Evolutionary conservation across 441 rosid species (phyloP), one percentile per base, ranked within the genome.

Genomic region (Syzygium syzygioides): DNA sequence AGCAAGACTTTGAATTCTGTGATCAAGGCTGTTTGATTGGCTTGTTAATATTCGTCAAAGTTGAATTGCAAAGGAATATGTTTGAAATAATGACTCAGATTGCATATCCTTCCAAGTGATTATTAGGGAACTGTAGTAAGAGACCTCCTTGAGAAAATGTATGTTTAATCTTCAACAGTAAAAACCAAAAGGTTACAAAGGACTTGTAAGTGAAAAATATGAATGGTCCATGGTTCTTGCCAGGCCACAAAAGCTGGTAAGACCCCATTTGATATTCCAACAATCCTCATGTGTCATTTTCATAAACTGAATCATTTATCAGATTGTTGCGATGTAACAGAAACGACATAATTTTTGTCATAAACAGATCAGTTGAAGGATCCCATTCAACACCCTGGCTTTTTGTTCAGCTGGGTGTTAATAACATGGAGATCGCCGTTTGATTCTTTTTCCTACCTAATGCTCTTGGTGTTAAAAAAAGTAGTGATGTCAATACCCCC

Each of bases 1-100:
- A 88, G 93, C 98, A 9, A 95, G 92, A 88, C 86, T 96, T 48
- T 95, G 91, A 95, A 89, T 55, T 55, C 50, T 26, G n/a, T 86
- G 10, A 12, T 53, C 15, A 79, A 53, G 60, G 50, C 28, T 23
- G 50, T 41, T 76, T 23, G 83, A 23, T 76, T 76, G 83, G 28
- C 28, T 76, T 0, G 1, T 23, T 12, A 41, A 13, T 71, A 37
- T 10, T 25, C 0, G 0, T 71, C 50, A 71, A 71, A 71, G 80
- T 71, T 71, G 80, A 11, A 71, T 37, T 37, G 6, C 50, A 20
- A 20, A 20, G 28, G 28, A 15, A 71, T 71, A 28, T 37, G 80
- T 37, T 71, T 71, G 80, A 71, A 71, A 71, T 20, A 71, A 71
- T 14, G 26, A 68, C 79, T 5, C 79, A 34, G 79, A 68, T 0